Evolutionary conservation across 2,329 filamentous ascomycete species (phyloP).

Genomic region (Fusarium xylarioides): DNA sequence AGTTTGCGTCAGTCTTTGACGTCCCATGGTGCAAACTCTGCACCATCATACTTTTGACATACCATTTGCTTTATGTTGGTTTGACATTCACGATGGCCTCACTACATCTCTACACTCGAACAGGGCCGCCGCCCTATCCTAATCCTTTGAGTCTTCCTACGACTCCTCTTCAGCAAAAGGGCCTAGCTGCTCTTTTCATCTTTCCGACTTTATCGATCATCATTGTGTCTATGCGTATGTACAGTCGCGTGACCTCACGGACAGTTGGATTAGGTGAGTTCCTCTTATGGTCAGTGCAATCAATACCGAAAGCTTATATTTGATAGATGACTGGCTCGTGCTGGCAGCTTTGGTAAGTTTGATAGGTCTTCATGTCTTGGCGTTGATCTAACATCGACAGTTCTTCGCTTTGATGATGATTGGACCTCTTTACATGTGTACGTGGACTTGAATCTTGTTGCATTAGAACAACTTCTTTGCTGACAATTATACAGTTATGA

Average conservation of each 20-base stretch:
- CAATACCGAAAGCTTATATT: not conserved
- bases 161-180: constrained; percentile 44
- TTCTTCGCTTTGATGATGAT: constrained; percentile 30
- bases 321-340: constrained; percentile 25
- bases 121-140: constrained; percentile 32
- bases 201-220: constrained; percentile 45
- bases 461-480: rapidly evolving
- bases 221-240: constrained; percentile 40
- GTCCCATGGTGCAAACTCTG: not conserved
- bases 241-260: constrained; percentile 42
- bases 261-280: constrained; percentile 39
- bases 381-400: not conserved
- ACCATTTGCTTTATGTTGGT: not conserved
- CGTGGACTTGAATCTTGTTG: not conserved
- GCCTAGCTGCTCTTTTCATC: constrained; percentile 45
- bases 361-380: rapidly evolving
- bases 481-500: constrained; percentile 30
- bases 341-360: constrained; percentile 16
- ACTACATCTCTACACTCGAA: constrained; percentile 8
- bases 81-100: constrained; percentile 5
- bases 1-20: not conserved
- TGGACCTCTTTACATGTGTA: constrained; percentile 31
- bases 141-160: constrained; percentile 45
- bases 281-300: not conserved
- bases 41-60: not conserved